A percentile compares a stretch with the other conserved stretches of the same genome.
These are phyloP conservation scores for Sugiyamaella smithiae DNA, from an alignment of 805 yeast genomes.

Conservation along the genomic window DNA sequence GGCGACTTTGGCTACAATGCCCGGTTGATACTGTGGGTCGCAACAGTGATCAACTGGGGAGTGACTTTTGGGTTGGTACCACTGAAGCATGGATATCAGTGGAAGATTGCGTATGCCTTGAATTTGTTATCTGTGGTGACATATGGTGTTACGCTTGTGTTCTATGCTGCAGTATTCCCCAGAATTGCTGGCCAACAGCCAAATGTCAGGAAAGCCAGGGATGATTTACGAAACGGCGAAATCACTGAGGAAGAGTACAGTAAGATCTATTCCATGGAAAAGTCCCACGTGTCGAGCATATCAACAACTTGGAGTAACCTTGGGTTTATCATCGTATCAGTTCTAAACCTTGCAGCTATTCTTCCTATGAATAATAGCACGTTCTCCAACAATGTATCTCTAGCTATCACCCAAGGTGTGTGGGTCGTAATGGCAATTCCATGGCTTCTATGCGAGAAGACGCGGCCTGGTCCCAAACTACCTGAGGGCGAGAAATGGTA, in stretches of 20 bases:
- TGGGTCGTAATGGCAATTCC: conserved; percentile 20
- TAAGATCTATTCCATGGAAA: conserved; percentile 12
- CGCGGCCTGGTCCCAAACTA: conserved; percentile 14
- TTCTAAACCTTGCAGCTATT: conserved; percentile 17
- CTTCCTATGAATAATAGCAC: conserved; percentile 13
- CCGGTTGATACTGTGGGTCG: conserved; percentile 12
- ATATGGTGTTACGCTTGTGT: conserved; percentile 16
- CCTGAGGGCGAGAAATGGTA: conserved; percentile 15
- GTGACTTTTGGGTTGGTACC: conserved; percentile 17
- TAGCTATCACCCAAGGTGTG: conserved; percentile 17
- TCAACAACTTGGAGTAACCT: conserved; percentile 20
- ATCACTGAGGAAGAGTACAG: conserved; percentile 14
- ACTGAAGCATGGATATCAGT: conserved; percentile 11
- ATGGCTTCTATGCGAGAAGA: conserved; percentile 16
- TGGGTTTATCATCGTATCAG: conserved; percentile 14
- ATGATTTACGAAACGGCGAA: conserved; percentile 13
- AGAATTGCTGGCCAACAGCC: conserved; percentile 20
- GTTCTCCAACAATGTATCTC: conserved; percentile 15
- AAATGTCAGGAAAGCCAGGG: conserved; percentile 15
- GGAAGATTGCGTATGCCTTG: conserved; percentile 15
- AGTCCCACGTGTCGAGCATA: conserved; percentile 18
- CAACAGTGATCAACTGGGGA: conserved; percentile 16
- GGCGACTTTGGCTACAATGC: conserved; percentile 19
- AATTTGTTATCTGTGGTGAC: conserved; percentile 12
- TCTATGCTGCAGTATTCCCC: conserved; percentile 21